Base-by-base conservation (phyloP, 768 basidiomycete species). In the Lentinula aciculospora region DNA sequence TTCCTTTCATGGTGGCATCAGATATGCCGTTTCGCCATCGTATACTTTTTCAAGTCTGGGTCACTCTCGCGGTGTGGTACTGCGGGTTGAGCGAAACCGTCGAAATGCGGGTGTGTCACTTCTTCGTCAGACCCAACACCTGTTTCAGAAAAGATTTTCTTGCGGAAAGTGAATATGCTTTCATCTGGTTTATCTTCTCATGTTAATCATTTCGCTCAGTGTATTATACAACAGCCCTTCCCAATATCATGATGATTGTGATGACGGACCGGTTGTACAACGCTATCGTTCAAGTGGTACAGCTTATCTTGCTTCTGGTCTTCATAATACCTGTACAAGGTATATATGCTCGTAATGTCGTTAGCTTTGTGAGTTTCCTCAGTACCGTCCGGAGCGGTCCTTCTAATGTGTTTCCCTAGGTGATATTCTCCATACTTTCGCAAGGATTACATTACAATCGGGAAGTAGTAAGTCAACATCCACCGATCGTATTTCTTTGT, bases 291-390 rank as follows among this genome's bases (percentile, higher is more conserved):
- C 60, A 63, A 36, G 4, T 65, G 4, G 48, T 58, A 15, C 57
- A 59, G 40, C 58, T 69, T 36, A 36, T 66, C 2, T 63, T 69
- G 12, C 58, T 66, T 29, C 8, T 57, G 9, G 59, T 34, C 21
- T 48, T 68, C 7, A 51, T 68, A 39, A 54, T 68, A 31, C 67
- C 66, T 3, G 62, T 54, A 9, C 65, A 68, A 63, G 50, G 23
- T 10, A 65, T 68, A 37, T 67, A 58, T 42, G 62, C 65, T 1
- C 58, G 66, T 27, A 64, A 66, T 42, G 58, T 65, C 19, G 60
- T 68, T 51, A 61, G 56, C 58, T 66, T 65, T 48, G 63, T 60
- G 60, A 65, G 71, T 73, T 42, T 56, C 70, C 21, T 70, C 72
- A 57, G 68, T 68, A 44, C 65, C 63, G 3, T 72, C 72, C 63